Percentiles rank a stretch among this genome's conserved stretches.
phyloP scores from a whole-genome alignment of 2,329 filamentous ascomycete species.

The Dothiorella sarmentorum region DNA sequence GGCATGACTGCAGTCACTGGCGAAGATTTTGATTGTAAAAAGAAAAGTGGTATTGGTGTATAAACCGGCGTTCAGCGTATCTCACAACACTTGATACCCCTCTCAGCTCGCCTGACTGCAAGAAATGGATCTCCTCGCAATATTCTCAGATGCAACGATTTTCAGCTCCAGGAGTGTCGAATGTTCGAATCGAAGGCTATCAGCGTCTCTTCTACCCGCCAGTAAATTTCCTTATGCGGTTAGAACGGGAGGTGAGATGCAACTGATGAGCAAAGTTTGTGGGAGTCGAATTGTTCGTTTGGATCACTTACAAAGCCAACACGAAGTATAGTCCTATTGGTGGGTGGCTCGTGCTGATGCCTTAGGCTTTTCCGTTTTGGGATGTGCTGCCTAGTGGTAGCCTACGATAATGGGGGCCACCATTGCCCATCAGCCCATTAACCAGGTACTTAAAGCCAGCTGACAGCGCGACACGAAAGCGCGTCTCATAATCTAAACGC shows the following conservation, averaged over 20 bases:
- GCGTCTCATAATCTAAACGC: background rate
- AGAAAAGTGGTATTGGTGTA: background rate
- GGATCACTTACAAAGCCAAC: no score
- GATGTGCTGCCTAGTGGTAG: background rate
- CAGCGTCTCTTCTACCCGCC: no score
- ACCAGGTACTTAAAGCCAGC: background rate
- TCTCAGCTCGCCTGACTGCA: background rate
- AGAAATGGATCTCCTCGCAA: no score
- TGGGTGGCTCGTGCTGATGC: background rate
- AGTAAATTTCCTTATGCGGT: no score
- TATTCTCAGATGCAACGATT: no score
- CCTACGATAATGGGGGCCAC: background rate
- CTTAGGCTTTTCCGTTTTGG: slow-evolving; percentile 1
- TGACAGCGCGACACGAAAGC: background rate
- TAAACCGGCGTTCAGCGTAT: background rate
- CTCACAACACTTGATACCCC: background rate
- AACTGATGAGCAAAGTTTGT: no score
- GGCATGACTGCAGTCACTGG: no score
- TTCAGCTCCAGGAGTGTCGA: no score
- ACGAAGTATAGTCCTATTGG: background rate
- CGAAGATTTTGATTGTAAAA: background rate
- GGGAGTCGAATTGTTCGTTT: no score
- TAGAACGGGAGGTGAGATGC: no score
- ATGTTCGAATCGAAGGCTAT: no score
- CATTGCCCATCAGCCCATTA: background rate